Base-by-base conservation (phyloP, 768 basidiomycete genomes). In the Suillus plorans region DNA sequence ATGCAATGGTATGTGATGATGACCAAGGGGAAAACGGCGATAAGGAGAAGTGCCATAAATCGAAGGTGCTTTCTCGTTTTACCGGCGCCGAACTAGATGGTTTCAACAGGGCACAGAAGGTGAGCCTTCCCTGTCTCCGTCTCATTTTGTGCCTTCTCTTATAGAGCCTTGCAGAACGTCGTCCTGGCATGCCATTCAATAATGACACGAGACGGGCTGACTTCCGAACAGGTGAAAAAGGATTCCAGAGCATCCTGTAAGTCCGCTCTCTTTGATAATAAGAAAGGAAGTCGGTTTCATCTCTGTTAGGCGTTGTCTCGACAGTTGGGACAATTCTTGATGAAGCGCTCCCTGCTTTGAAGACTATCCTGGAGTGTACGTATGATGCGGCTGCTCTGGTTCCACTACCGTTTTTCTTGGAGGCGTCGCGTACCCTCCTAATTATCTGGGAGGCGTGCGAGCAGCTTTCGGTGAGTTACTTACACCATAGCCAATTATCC, bases 361-460 rank as follows among this genome's bases (percentile, higher is more conserved):
- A 55, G 34, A 55, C 53, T 20, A 55, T 55, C 34, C 53, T 55
- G 20, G 53, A 55, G 20, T 55, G 31, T 4, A 13, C 53, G 6
- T 55, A 55, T 12, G 34, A 34, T n/a, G 53, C 34, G 3, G 31
- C 85, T 47, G 69, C 79, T 20, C 79, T 85, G 31, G 83, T 78
- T 0, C 89, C 89, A 8, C 69, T 91, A 12, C 80, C 83, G 0
- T 88, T 86, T 0, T 76, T 91, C 10, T 76, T 78, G 7, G 75
- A 78, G 16, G 86, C 84, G 0, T 88, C 85, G 0, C 78, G 75
- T 42, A 81, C 81, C 5, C 70, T 91, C 57, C 69, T 90, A 25
- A 73, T 71, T 14, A 88, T 91, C 25, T 91, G 90, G 90, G 84
- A 87, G 49, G 79, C 86, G 0, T 79, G 88, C 8, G 80, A 87